Conservation (phyloP, 2,329 filamentous ascomycete genomes). For the Epicoccum sorghinum region DNA sequence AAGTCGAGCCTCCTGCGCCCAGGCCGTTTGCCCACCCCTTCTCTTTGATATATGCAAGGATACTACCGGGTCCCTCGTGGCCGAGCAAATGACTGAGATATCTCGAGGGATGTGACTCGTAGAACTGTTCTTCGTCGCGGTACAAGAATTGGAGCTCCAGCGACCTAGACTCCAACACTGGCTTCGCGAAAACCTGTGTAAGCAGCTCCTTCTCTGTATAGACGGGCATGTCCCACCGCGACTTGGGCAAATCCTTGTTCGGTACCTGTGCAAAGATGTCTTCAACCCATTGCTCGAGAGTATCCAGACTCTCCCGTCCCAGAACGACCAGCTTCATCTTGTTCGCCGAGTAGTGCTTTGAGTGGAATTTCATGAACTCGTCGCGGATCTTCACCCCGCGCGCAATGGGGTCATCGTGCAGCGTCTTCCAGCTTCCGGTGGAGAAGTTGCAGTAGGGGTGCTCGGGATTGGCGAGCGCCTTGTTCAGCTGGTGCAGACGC, state of each 20-base stretch:
- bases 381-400: conserved; percentile 83
- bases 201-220: conserved; percentile 65
- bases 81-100: conserved; percentile 91
- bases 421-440: conserved; percentile 83
- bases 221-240: conserved; percentile 70
- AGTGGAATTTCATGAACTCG: conserved; percentile 92
- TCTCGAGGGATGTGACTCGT: conserved; percentile 79
- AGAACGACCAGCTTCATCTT: conserved; percentile 90
- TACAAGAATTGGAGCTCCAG: conserved; percentile 84
- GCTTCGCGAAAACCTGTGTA: conserved; percentile 84
- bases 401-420: conserved; percentile 81
- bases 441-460: conserved; percentile 93
- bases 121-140: conserved; percentile 80
- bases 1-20: conserved; percentile 74
- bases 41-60: conserved; percentile 86
- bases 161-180: conserved; percentile 84
- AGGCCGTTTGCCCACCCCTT: conserved; percentile 89
- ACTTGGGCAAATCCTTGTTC: conserved; percentile 77
- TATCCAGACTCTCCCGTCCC: conserved; percentile 80
- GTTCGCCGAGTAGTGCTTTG: conserved; percentile 89
- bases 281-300: conserved; percentile 80
- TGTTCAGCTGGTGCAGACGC: conserved; percentile 86
- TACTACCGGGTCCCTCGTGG: conserved; percentile 90
- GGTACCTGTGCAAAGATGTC: conserved; percentile 81
- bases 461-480: conserved; percentile 82